Percentiles rank a stretch among this genome's conserved stretches.
Conservation (phyloP, 768 basidiomycete species). For the Phaeolepiota aurea region DNA sequence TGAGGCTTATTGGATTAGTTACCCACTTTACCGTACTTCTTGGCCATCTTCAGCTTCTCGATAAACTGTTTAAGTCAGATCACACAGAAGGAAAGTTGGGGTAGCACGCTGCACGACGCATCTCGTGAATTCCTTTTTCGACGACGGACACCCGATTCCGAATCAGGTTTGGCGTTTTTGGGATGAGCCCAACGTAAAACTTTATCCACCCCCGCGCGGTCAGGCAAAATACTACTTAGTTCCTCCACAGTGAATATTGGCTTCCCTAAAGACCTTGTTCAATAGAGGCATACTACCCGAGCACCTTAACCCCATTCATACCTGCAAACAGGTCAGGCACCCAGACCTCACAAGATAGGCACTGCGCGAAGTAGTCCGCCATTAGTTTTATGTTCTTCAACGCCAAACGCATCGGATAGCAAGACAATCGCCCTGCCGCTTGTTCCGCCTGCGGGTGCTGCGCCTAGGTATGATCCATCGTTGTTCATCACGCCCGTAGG, state of each 20-base stretch:
- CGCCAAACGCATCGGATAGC: conserved; percentile 48
- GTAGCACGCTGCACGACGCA: no score
- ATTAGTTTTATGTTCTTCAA: conserved; percentile 47
- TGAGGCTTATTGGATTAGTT: no score
- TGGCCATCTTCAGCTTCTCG: conserved; percentile 21
- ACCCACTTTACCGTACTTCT: conserved; percentile 30
- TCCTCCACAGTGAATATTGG: no score
- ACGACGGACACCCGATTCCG: conserved; percentile 22
- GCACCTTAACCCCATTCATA: no score
- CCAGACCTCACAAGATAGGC: conserved; percentile 46
- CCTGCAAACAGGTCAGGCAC: conserved; percentile 48
- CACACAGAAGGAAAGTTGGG: no score
- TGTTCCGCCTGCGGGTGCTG: conserved; percentile 14
- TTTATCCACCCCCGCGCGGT: conserved; percentile 21
- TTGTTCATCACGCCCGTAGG: conserved; percentile 30
- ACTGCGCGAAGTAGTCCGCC: conserved; percentile 36
- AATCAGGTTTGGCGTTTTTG: conserved; percentile 21
- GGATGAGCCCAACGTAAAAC: conserved; percentile 16
- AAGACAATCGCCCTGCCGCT: conserved; percentile 31
- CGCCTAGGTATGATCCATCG: conserved; percentile 33
- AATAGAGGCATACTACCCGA: no score
- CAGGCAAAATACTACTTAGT: conserved; percentile 20
- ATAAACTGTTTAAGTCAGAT: no score
- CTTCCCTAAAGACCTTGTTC: no score
- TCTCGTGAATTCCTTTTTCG: conserved; percentile 16